Evolutionary conservation across 495 filamentous ascomycete species (phyloP).

Genomic region (Elaphomyces granulatus): DNA sequence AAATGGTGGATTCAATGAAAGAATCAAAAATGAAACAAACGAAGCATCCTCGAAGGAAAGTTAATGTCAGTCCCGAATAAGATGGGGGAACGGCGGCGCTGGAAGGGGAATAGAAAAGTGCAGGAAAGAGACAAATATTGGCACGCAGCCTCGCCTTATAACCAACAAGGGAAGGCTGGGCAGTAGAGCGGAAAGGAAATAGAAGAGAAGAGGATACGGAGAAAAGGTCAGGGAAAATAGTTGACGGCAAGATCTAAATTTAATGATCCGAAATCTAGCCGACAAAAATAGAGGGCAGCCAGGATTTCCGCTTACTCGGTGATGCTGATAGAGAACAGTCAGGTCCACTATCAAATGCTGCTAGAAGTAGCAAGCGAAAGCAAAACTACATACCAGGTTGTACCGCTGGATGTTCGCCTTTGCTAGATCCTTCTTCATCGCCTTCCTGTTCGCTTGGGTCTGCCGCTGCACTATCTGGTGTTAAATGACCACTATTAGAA

Average conservation of each 20-base stretch:
- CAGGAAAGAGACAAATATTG: no score
- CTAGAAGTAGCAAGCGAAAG: neutral
- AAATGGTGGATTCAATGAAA: no score
- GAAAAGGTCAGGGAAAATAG: neutral
- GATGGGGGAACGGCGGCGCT: no score
- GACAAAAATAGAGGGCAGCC: conserved; percentile 20
- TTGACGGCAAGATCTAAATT: neutral
- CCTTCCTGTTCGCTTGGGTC: conserved; percentile 16
- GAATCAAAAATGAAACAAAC: no score
- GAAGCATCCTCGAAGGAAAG: no score
- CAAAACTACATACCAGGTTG: conserved; percentile 7
- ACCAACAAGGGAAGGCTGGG: neutral
- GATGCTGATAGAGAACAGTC: conserved; percentile 6
- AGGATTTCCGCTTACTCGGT: conserved; percentile 14
- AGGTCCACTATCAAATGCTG: neutral
- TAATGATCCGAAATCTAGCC: conserved; percentile 1
- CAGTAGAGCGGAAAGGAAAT: neutral
- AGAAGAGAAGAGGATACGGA: neutral
- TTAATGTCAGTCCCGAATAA: no score
- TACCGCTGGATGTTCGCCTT: conserved; percentile 4
- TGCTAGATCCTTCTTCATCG: conserved; percentile 2
- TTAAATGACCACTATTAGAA: neutral
- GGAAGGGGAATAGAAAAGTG: no score
- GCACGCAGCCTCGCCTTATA: no score
- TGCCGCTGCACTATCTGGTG: conserved; percentile 4